A percentile compares a stretch with the other conserved stretches of the same genome.
Conservation (phyloP, 495 filamentous ascomycete genomes). For the Wilcoxina mikolae region DNA sequence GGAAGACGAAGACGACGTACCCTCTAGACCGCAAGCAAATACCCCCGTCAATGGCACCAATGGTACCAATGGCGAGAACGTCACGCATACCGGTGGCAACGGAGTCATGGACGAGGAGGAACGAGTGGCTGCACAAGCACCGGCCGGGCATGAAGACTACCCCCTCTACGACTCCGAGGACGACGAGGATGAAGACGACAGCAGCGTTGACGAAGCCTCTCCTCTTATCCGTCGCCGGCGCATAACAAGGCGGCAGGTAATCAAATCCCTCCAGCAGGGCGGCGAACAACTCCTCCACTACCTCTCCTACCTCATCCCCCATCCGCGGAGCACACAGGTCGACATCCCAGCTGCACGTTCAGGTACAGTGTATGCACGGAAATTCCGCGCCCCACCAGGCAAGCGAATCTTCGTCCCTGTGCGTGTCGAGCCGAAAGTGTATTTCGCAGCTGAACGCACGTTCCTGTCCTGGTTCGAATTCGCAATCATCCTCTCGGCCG, state of each 20-base stretch:
- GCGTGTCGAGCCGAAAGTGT: conserved; percentile 92
- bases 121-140: conserved; percentile 43
- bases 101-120: conserved; percentile 55
- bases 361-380: conserved; percentile 36
- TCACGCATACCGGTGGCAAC: background rate
- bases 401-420: conserved; percentile 92
- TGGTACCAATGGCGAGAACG: conserved; percentile 16
- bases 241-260: background rate
- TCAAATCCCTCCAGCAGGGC: background rate
- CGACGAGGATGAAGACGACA: conserved; percentile 19
- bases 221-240: background rate
- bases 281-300: background rate
- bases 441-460: conserved; percentile 88
- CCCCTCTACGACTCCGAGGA: conserved; percentile 83
- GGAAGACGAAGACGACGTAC: conserved; percentile 36
- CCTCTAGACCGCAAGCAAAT: background rate
- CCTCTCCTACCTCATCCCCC: conserved; percentile 2
- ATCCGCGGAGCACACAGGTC: background rate
- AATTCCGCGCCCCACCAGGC: conserved; percentile 75
- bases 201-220: background rate
- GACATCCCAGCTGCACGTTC: background rate
- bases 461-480: conserved; percentile 97
- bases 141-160: conserved; percentile 42
- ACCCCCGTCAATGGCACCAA: conserved; percentile 11
- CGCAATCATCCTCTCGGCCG: conserved; percentile 80